Base-by-base conservation (phyloP, 257 asterid genomes). In the Orobanche coerulescens region DNA sequence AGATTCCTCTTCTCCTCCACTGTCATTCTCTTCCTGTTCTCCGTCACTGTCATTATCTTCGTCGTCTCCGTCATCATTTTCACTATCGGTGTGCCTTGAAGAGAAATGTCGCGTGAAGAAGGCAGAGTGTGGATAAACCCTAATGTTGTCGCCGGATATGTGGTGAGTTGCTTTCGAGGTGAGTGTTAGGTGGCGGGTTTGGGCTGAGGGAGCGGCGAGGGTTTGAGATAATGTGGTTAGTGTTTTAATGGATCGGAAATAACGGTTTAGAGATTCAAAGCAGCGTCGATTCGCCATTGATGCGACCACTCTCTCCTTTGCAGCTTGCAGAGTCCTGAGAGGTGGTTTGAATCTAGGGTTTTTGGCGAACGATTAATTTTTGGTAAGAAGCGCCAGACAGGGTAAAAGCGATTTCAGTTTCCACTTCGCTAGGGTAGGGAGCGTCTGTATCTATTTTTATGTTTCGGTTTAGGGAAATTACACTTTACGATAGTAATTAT, bases 231-330 rank as follows among this genome's bases (percentile, higher is more conserved):
- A 2, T 2, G 86, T 75, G 61, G 58, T 59, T 42, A 71, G 60
- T 48, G 62, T 40, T 70, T 53, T 72, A 59, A 65, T 31, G n/a
- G 75, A 69, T n/a, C 69, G 75, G 65, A 73, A 71, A 64, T 54
- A 60, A 2, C 85, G 83, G 20, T 68, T 42, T 34, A 80, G 39
- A 49, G 74, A 18, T 31, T 69, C 82, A 42, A 82, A 54, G 77
- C 79, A 84, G 48, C 89, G 89, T 51, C 94, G 82, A 74, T 72
- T 82, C 75, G 90, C 90, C 94, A 84, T 84, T 76, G 82, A 52
- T 79, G 80, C 28, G 51, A 1, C 18, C n/a, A 5, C 43, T 19
- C 49, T 61, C 18, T 43, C 63, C 46, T 52, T 16, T 31, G 16
- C 31, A 26, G 31, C 31, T 24, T 12, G 39, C 62, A 42, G 77